Evolutionary conservation across 768 basidiomycete species (phyloP).

Genomic region (Daedaleopsis nitida): DNA sequence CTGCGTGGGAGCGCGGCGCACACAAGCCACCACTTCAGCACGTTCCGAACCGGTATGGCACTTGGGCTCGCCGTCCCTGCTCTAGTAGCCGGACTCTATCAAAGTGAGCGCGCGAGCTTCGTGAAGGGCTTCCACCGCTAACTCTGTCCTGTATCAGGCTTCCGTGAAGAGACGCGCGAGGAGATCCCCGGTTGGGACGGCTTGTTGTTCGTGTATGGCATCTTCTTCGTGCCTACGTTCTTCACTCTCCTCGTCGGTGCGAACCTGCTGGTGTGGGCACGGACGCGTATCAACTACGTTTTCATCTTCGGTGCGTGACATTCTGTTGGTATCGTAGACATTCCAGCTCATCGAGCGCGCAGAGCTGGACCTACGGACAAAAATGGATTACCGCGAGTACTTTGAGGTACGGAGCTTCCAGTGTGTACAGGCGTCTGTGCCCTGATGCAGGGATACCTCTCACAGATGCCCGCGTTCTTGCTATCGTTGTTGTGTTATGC

Average conservation of each 20-base stretch:
- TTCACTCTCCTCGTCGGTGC: conserved; percentile 78
- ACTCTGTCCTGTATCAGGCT: conserved; percentile 42
- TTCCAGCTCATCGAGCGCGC: background rate
- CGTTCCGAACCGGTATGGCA: conserved; percentile 72
- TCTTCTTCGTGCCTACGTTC: conserved; percentile 71
- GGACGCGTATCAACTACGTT: conserved; percentile 84
- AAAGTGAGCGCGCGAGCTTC: conserved; percentile 46
- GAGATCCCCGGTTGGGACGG: conserved; percentile 70
- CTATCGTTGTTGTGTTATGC: conserved; percentile 72
- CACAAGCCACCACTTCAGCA: conserved; percentile 69
- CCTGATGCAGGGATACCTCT: conserved; percentile 20
- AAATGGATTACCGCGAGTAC: conserved; percentile 79
- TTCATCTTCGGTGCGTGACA: conserved; percentile 79
- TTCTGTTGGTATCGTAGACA: background rate
- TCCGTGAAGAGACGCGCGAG: conserved; percentile 50
- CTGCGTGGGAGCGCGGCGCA: conserved; percentile 55
- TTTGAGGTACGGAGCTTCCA: conserved; percentile 49
- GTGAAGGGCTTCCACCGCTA: no score
- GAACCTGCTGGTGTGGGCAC: conserved; percentile 81
- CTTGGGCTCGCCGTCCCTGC: conserved; percentile 77
- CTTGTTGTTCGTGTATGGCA: conserved; percentile 77
- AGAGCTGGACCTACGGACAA: conserved; percentile 74
- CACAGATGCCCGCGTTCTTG: conserved; percentile 79
- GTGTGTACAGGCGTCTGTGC: background rate
- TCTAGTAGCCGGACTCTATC: conserved; percentile 59